Evolutionary conservation across 225 moss, liverwort and hornwort species (phyloP).

Genomic region (Climacium dendroides): DNA sequence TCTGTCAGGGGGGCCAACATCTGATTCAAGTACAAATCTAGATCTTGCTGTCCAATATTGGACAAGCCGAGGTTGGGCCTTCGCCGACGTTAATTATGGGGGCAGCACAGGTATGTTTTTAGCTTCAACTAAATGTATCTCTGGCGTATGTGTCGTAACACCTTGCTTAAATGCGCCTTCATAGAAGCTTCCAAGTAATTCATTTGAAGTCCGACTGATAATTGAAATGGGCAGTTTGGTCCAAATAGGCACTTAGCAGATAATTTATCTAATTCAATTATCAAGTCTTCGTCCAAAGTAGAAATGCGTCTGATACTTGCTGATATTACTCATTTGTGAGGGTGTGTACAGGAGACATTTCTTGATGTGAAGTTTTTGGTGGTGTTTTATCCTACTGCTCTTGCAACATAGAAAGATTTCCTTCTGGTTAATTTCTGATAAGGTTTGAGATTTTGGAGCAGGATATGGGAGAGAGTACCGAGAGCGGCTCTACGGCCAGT

Average conservation of each 20-base stretch:
- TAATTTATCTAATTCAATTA: neutral
- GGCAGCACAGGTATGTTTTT: slow-evolving; percentile 70
- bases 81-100: slow-evolving; percentile 90
- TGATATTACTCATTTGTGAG: neutral
- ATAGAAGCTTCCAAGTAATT: neutral
- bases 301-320: neutral
- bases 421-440: neutral
- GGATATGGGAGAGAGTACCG: slow-evolving; percentile 87
- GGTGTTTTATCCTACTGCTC: neutral
- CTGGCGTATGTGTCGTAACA: neutral
- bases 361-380: neutral
- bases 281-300: neutral
- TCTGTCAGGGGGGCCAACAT: slow-evolving; percentile 65
- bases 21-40: slow-evolving; percentile 54
- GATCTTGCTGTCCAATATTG: slow-evolving; percentile 71
- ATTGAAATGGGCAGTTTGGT: neutral
- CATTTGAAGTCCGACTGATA: neutral
- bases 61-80: slow-evolving; percentile 95
- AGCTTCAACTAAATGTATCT: neutral
- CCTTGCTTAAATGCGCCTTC: neutral
- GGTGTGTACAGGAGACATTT: neutral
- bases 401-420: neutral
- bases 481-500: slow-evolving; percentile 70
- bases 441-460: slow-evolving; percentile 12
- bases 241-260: neutral